Evolutionary conservation across 208 protist genomes (phyloP).

Genomic region (Wallacemonas rigidus): DNA sequence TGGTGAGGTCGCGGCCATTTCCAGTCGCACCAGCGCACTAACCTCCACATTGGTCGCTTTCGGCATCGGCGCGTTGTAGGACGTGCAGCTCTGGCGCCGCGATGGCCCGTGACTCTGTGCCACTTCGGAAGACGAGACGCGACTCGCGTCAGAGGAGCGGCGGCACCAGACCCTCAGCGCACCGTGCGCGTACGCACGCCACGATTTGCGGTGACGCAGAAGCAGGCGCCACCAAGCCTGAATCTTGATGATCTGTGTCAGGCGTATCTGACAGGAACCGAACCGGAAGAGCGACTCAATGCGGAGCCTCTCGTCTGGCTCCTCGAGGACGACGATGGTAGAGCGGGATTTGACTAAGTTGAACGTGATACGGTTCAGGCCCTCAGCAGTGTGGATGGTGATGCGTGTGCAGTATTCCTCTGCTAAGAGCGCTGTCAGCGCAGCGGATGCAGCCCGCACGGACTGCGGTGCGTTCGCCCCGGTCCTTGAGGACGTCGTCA

Average conservation of each 20-base stretch:
- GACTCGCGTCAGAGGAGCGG: neutral
- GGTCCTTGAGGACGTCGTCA: too few species aligned
- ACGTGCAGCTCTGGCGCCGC: slow-evolving; percentile 11
- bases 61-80: neutral
- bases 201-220: slow-evolving; percentile 5
- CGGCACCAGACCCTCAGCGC: slow-evolving; percentile 13
- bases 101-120: neutral
- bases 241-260: slow-evolving; percentile 47
- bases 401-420: slow-evolving; percentile 28
- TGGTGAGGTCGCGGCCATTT: slow-evolving; percentile 33
- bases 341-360: slow-evolving; percentile 19
- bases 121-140: neutral
- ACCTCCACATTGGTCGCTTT: neutral
- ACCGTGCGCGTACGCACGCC: slow-evolving; percentile 4
- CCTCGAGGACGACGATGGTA: slow-evolving; percentile 23
- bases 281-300: slow-evolving; percentile 22
- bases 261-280: slow-evolving; percentile 38
- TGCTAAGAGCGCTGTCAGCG: slow-evolving; percentile 30
- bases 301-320: slow-evolving; percentile 14
- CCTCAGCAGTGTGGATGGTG: slow-evolving; percentile 18
- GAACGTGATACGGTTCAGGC: slow-evolving; percentile 18
- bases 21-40: slow-evolving; percentile 21
- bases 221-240: slow-evolving; percentile 80
- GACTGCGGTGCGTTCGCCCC: neutral
- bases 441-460: slow-evolving; percentile 6